phyloP scores from a whole-genome alignment of 164 flowering plant genomes.

The Macadamia integrifolia region DNA sequence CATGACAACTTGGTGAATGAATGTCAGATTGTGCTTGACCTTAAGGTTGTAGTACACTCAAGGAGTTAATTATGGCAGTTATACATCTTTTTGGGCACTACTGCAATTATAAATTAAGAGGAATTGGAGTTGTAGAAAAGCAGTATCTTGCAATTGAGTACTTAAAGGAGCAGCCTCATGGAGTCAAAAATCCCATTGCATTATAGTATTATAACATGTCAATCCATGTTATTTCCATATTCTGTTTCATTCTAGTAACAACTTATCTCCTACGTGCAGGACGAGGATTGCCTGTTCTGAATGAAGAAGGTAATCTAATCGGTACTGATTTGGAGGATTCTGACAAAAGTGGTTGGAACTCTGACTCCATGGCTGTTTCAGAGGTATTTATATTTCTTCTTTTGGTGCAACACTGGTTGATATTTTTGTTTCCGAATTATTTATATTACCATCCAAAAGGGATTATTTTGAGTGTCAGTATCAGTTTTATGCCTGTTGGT shows the following conservation, averaged over 20 bases:
- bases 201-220: not conserved
- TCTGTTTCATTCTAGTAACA: not conserved
- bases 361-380: conserved; percentile 44
- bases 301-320: conserved; percentile 79
- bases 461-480: not conserved
- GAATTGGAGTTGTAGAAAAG: not conserved
- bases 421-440: not conserved
- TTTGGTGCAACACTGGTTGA: not conserved
- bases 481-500: not conserved
- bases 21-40: not conserved
- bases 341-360: conserved; percentile 40
- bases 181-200: not conserved
- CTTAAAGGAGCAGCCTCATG: not conserved
- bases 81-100: too few relatives aligned
- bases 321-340: conserved; percentile 25
- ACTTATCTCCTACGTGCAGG: conserved; percentile 33
- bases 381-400: conserved; percentile 43
- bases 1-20: not conserved
- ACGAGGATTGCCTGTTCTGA: conserved; percentile 72
- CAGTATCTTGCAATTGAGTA: not conserved
- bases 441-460: too few relatives aligned
- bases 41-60: not conserved
- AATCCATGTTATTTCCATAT: too few relatives aligned
- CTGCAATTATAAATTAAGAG: not conserved
- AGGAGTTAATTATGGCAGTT: not conserved